Evolutionary conservation across 139 green algal species (phyloP).

Genomic region (Micractinium conductrix): DNA sequence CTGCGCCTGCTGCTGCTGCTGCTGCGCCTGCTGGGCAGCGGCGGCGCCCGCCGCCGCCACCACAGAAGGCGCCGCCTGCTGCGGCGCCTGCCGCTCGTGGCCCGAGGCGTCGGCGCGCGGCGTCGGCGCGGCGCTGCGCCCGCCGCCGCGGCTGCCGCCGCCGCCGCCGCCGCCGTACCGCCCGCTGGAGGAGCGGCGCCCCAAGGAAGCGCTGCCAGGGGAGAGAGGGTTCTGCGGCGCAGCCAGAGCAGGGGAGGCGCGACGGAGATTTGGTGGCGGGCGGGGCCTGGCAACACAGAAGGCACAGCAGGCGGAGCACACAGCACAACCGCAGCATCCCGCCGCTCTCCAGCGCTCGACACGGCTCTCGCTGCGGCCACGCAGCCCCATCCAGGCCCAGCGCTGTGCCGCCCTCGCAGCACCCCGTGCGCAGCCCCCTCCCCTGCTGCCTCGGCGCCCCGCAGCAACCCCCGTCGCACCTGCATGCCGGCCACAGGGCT

Average conservation of each 20-base stretch:
- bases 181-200: background rate
- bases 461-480: background rate
- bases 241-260: background rate
- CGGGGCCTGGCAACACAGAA: background rate
- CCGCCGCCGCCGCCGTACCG: background rate
- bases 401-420: no score
- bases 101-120: background rate
- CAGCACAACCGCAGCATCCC: no score
- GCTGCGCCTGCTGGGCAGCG: background rate
- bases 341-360: no score
- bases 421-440: no score
- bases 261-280: background rate
- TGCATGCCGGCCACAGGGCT: constrained; percentile 16
- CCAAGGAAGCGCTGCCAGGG: background rate
- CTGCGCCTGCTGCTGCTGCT: background rate
- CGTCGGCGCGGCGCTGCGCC: constrained; percentile 11
- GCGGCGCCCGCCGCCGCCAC: background rate
- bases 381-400: no score
- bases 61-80: background rate
- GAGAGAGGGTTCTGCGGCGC: background rate
- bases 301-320: no score
- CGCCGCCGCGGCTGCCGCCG: background rate
- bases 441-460: no score
- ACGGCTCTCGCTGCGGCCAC: no score
- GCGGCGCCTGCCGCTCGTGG: background rate